Conservation (phyloP, 2,329 filamentous ascomycete genomes). For the Penicillium occitanis region DNA sequence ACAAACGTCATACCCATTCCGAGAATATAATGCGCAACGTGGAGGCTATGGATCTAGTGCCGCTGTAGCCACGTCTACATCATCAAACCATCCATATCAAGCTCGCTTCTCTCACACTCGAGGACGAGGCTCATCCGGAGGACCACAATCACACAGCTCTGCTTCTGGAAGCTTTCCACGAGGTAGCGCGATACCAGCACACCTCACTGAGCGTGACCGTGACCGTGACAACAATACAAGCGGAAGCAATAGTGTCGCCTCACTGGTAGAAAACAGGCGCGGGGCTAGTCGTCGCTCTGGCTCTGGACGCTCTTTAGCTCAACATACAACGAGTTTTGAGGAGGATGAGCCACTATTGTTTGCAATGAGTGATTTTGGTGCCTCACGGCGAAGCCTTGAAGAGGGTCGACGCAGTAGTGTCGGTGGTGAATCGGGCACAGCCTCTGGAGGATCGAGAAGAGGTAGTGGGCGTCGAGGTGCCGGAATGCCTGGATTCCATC, state of each 20-base stretch:
- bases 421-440: constrained; percentile 31
- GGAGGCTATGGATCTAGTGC: constrained; percentile 26
- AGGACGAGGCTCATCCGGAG: constrained; percentile 39
- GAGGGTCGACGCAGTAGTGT: constrained; percentile 39
- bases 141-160: constrained; percentile 41
- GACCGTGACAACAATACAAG: constrained; percentile 42
- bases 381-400: constrained; percentile 44
- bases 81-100: constrained; percentile 39
- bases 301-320: constrained; percentile 33
- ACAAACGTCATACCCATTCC: constrained; percentile 23
- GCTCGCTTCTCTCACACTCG: constrained; percentile 40
- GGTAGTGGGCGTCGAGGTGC: constrained; percentile 38
- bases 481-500: constrained; percentile 35
- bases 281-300: constrained; percentile 37
- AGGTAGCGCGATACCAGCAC: constrained; percentile 33
- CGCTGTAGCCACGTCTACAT: constrained; percentile 30
- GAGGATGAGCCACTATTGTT: constrained; percentile 49
- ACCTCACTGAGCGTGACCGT: constrained; percentile 37
- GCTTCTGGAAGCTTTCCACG: constrained; percentile 43
- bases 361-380: constrained; percentile 49
- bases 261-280: constrained; percentile 37
- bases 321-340: constrained; percentile 34
- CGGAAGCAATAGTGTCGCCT: constrained; percentile 42
- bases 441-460: constrained; percentile 32
- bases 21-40: constrained; percentile 26